Base-by-base conservation (phyloP, 345 rosid genomes). In the Passiflora organensis region DNA sequence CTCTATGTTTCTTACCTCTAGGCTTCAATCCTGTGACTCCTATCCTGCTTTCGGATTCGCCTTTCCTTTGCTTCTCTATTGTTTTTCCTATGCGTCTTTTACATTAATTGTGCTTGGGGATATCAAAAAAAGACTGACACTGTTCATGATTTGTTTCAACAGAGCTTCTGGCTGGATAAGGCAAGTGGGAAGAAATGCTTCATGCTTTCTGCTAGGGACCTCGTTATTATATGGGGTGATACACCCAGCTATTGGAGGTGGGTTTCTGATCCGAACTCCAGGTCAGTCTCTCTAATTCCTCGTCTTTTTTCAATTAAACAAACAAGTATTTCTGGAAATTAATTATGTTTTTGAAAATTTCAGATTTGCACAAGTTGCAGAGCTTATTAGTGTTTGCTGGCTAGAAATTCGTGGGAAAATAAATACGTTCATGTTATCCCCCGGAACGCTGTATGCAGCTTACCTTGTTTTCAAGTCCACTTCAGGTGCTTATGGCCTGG, bases 361-460 rank as follows among this genome's bases (percentile, higher is more conserved):
- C 71, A 78, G 80, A 64, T 81, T 81, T 14, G 53, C 63, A 2
- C 75, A 76, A 67, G 85, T 81, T 11, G 79, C 74, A 1, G 76
- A 72, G 51, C 82, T 85, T 53, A 14, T 66, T 3, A 23, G 22
- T 25, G 85, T 79, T 1, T 68, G 75, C 43, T 75, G 89, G 89
- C 53, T 82, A 3, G 83, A 85, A 46, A 66, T 85, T 53, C 60
- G 62, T 0, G 73, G 80, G 11, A 73, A 52, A 56, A 77, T 85
- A 15, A 67, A 53, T 23, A 56, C 58, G 6, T 22, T 51, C 9
- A n/a, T 70, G 58, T 69, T 82, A 44, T 85, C 89, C 0, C 58
- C 77, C 9, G 28, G 10, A 21, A 82, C 83, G 1, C 23, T 47
- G 2, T 82, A 82, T 18, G 56, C 69, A 21, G 84, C 77, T 28